Percentiles rank a stretch among this genome's conserved stretches.
Conservation (phyloP, 2,329 filamentous ascomycete species). For the Fusarium heterosporum region DNA sequence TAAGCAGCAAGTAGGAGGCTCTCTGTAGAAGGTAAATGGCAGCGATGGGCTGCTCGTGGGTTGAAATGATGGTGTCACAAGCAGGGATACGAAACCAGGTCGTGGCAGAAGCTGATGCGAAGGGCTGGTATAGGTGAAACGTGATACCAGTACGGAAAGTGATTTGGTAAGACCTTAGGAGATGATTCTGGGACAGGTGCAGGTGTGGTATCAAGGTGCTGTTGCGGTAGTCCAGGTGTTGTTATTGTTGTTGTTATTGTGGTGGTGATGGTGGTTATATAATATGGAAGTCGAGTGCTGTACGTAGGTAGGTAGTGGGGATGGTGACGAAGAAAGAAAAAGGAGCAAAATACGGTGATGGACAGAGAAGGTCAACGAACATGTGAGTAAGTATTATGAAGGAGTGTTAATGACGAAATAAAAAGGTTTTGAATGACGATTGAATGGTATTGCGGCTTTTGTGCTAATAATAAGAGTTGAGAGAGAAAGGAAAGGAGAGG, state of each 20-base stretch:
- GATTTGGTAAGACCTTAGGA: conserved; percentile 29
- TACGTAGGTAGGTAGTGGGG: neutral
- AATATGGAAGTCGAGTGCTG: neutral
- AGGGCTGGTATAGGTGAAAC: conserved; percentile 17
- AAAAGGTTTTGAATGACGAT: conserved; percentile 15
- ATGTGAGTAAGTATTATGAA: conserved; percentile 14
- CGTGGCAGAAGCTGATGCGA: conserved; percentile 18
- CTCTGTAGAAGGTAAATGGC: neutral
- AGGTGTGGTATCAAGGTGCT: conserved; percentile 1
- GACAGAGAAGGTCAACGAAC: neutral
- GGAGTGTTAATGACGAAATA: conserved; percentile 11
- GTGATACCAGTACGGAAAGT: conserved; percentile 22
- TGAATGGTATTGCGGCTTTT: conserved; percentile 25
- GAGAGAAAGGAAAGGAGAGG: conserved; percentile 14
- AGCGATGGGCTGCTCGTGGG: conserved; percentile 28
- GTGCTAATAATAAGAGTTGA: neutral
- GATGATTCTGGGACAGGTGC: conserved; percentile 28
- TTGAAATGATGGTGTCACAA: conserved; percentile 37
- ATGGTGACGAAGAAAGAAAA: neutral
- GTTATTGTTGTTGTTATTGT: conserved; percentile 23
- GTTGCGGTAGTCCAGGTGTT: conserved; percentile 22
- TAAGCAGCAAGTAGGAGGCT: neutral
- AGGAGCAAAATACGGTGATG: neutral
- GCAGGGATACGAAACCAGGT: conserved; percentile 41
- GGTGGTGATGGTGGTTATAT: no score